These are phyloP conservation scores for Physcia stellaris DNA, from an alignment of 495 filamentous ascomycete species.

Conservation along the genomic window DNA sequence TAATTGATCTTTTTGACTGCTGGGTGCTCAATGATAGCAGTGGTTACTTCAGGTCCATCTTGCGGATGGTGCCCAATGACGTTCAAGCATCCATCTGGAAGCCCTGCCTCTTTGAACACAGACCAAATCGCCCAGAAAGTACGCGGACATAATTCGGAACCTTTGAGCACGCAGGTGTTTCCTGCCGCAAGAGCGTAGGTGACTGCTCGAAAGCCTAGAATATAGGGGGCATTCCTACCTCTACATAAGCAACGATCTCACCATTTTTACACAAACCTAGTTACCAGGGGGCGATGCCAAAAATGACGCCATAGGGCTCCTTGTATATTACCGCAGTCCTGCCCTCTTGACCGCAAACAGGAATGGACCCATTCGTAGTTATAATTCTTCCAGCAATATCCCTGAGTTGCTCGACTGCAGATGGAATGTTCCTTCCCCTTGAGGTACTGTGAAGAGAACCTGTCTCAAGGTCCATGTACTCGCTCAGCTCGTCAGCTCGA, in stretches of 20 bases:
- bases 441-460: conserved; percentile 42
- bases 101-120: conserved; percentile 60
- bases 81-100: conserved; percentile 44
- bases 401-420: conserved; percentile 43
- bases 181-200: conserved; percentile 70
- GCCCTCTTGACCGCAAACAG: conserved; percentile 37
- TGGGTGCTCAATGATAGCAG: conserved; percentile 40
- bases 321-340: conserved; percentile 57
- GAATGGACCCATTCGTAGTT: conserved; percentile 46
- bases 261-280: conserved; percentile 4
- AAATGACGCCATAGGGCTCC: conserved; percentile 69
- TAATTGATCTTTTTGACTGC: conserved; percentile 49
- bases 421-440: conserved; percentile 52
- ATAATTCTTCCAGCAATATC: conserved; percentile 59
- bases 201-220: conserved; percentile 50
- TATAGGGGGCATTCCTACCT: conserved; percentile 50
- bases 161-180: conserved; percentile 65
- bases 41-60: conserved; percentile 42
- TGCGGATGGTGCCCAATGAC: conserved; percentile 36
- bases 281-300: conserved; percentile 78
- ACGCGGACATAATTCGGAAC: conserved; percentile 61
- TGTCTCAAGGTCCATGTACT: conserved; percentile 57
- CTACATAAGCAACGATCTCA: conserved; percentile 22
- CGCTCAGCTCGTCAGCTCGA: conserved; percentile 47
- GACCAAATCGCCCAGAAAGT: conserved; percentile 60